These are phyloP conservation scores for Phytopythium boreale DNA, from an alignment of 352 stramenopile species.

Conservation along the genomic window DNA sequence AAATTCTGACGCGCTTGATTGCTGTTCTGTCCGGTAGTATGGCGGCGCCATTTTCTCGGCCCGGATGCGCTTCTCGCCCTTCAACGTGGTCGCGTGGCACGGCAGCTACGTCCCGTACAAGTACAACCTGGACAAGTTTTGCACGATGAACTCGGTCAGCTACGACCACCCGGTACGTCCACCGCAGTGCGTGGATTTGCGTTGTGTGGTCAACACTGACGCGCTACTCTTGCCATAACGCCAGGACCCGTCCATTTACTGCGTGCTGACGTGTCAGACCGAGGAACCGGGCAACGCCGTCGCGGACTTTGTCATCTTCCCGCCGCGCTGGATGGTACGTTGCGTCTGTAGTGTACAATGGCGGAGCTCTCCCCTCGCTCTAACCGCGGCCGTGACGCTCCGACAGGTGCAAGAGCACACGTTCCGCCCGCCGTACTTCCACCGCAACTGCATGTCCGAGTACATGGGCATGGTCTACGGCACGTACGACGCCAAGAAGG, in stretches of 20 bases:
- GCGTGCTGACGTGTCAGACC: slow-evolving; percentile 94
- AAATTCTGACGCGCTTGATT: neutral
- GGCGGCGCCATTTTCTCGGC: slow-evolving; percentile 88
- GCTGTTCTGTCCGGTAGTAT: slow-evolving; percentile 10
- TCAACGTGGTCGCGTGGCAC: slow-evolving; percentile 98
- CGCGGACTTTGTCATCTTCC: slow-evolving; percentile 98
- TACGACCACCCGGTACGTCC: slow-evolving; percentile 91
- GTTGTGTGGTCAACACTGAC: neutral
- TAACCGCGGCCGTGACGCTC: slow-evolving; percentile 2
- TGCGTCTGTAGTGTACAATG: neutral
- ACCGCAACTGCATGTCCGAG: slow-evolving; percentile 97
- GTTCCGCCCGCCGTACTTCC: slow-evolving; percentile 92
- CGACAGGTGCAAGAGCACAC: slow-evolving; percentile 86
- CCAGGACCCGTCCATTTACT: slow-evolving; percentile 96
- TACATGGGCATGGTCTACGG: slow-evolving; percentile 98
- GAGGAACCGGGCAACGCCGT: slow-evolving; percentile 92
- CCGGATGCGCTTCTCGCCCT: slow-evolving; percentile 87
- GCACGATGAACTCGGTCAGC: slow-evolving; percentile 94
- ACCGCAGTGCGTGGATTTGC: neutral
- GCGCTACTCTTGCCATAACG: neutral
- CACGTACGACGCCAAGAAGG: slow-evolving; percentile 94
- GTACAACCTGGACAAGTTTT: slow-evolving; percentile 96
- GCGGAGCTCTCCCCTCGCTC: neutral
- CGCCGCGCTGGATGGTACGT: slow-evolving; percentile 92
- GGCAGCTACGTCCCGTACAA: slow-evolving; percentile 98